A percentile compares a stretch with the other conserved stretches of the same genome.
These are phyloP conservation scores for Handroanthus guayacan DNA, from an alignment of 257 asterid species.

Conservation along the genomic window DNA sequence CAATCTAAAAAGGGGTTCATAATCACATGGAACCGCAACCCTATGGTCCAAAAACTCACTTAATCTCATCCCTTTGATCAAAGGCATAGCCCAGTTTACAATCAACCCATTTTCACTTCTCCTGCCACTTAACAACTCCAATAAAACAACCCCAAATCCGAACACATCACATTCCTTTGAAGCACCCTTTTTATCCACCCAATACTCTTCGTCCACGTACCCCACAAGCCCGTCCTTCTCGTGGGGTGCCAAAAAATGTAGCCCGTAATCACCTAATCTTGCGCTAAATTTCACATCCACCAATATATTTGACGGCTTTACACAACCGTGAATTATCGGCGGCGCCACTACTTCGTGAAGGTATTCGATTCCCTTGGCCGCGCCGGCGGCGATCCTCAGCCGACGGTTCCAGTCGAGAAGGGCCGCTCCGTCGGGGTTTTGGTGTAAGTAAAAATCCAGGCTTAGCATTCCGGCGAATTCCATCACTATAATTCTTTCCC, in stretches of 20 bases:
- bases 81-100: conserved; percentile 76
- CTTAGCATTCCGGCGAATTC: conserved; percentile 83
- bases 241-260: conserved; percentile 61
- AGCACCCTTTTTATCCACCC: conserved; percentile 51
- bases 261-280: conserved; percentile 72
- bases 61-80: conserved; percentile 63
- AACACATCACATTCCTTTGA: conserved; percentile 83
- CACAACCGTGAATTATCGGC: conserved; percentile 73
- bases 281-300: conserved; percentile 70
- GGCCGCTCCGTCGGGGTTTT: conserved; percentile 59
- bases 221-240: conserved; percentile 62
- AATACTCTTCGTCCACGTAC: conserved; percentile 69
- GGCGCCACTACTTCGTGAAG: conserved; percentile 71
- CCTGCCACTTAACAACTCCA: conserved; percentile 86
- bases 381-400: conserved; percentile 67
- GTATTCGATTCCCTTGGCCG: conserved; percentile 76
- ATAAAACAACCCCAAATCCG: conserved; percentile 80
- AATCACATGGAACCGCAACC: conserved; percentile 52
- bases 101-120: conserved; percentile 56
- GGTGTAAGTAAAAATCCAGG: conserved; percentile 72
- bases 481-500: conserved; percentile 77
- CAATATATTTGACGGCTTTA: conserved; percentile 80
- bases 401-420: conserved; percentile 75
- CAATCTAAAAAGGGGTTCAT: conserved; percentile 64
- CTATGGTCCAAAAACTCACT: conserved; percentile 76